Percentiles rank a stretch among this genome's conserved stretches.
Conservation (phyloP, 345 rosid species). For the Lumnitzera littorea region DNA sequence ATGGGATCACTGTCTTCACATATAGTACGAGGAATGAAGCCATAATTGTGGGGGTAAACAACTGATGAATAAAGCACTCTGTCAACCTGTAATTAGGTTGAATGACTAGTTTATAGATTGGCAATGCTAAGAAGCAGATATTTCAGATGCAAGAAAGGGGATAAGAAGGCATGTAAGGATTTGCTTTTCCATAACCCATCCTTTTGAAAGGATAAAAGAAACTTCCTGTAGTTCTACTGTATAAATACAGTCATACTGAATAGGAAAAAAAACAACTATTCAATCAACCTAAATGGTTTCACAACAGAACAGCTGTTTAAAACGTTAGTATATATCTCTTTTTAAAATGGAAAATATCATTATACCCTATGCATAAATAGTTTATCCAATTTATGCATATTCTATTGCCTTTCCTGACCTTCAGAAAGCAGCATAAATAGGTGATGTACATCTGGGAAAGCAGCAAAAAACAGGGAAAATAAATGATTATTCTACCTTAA, state of each 20-base stretch:
- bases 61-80: constrained; percentile 94
- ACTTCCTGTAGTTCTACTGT: too few species aligned
- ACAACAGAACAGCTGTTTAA: too few species aligned
- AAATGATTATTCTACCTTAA: constrained; percentile 43
- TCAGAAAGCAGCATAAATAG: too few species aligned
- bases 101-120: neutral
- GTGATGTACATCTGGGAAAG: neutral
- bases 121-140: neutral
- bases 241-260: too few species aligned
- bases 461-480: neutral
- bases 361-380: too few species aligned
- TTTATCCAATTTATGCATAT: too few species aligned
- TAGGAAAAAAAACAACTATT: too few species aligned
- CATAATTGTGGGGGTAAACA: constrained; percentile 98
- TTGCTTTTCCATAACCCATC: neutral
- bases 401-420: too few species aligned
- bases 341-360: too few species aligned
- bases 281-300: too few species aligned
- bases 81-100: constrained; percentile 51
- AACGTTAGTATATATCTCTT: too few species aligned
- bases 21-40: constrained; percentile 90
- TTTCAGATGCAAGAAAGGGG: neutral
- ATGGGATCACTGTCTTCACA: constrained; percentile 98
- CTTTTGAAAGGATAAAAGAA: too few species aligned
- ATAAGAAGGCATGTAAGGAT: neutral